phyloP scores from a whole-genome alignment of 805 yeast species.

The Debaryomyces maramus region DNA sequence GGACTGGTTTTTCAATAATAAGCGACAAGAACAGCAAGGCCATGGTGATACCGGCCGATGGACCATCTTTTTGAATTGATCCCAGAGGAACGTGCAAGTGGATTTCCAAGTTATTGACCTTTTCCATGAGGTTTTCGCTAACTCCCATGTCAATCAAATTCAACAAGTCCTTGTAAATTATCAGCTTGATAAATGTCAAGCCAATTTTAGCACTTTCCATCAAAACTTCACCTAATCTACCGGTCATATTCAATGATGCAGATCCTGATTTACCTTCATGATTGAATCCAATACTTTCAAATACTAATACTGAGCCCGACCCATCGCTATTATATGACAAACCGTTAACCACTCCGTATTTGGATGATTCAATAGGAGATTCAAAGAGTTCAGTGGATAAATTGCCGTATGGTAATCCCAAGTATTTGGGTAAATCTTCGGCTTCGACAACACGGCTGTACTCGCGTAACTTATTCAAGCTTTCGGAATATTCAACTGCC shows the following conservation, averaged over 20 bases:
- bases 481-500: constrained; percentile 65
- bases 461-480: constrained; percentile 17
- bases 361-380: constrained; percentile 48
- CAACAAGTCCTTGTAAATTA: constrained; percentile 36
- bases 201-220: constrained; percentile 83
- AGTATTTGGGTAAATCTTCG: constrained; percentile 61
- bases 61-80: constrained; percentile 48
- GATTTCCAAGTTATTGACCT: constrained; percentile 56
- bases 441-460: constrained; percentile 46
- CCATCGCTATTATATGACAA: constrained; percentile 86
- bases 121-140: constrained; percentile 33
- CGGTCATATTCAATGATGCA: constrained; percentile 63
- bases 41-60: constrained; percentile 51
- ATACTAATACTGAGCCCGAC: constrained; percentile 74
- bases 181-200: constrained; percentile 64
- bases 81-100: constrained; percentile 54
- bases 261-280: constrained; percentile 27
- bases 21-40: constrained; percentile 47
- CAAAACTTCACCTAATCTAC: constrained; percentile 78
- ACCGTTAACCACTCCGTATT: constrained; percentile 81
- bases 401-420: constrained; percentile 62
- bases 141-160: constrained; percentile 30
- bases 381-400: constrained; percentile 33
- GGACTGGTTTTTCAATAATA: constrained; percentile 44
- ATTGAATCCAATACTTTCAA: constrained; percentile 74